These are phyloP conservation scores for Neonectria punicea DNA, from an alignment of 2,329 filamentous ascomycete species.

Conservation along the genomic window DNA sequence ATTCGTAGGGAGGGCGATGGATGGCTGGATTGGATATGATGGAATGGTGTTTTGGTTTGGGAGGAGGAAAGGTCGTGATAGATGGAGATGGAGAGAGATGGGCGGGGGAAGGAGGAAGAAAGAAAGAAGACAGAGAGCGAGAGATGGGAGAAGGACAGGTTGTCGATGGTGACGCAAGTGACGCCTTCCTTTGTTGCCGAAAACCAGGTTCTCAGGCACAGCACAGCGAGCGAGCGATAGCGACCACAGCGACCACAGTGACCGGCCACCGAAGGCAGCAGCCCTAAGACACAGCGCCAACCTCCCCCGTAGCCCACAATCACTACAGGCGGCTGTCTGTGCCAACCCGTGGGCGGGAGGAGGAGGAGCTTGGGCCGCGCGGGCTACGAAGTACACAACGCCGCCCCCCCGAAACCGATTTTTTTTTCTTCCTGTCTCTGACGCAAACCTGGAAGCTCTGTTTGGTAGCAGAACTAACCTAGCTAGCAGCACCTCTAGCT, in stretches of 20 bases:
- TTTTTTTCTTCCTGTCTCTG: not conserved
- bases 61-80: not conserved
- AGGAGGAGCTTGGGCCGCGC: not conserved
- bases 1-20: not conserved
- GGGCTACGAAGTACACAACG: slow-evolving; percentile 15
- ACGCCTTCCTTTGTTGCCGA: slow-evolving; percentile 12
- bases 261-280: not conserved
- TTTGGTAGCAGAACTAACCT: slow-evolving; percentile 2
- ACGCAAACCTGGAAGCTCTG: not conserved
- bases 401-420: slow-evolving; percentile 9
- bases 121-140: not conserved
- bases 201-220: slow-evolving; percentile 2
- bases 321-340: not conserved
- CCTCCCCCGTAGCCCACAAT: not conserved
- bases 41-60: not conserved
- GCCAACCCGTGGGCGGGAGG: slow-evolving; percentile 16
- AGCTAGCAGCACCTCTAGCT: not conserved
- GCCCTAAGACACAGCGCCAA: slow-evolving; percentile 20
- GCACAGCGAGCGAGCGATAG: not conserved
- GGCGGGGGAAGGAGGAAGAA: not conserved
- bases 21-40: not conserved
- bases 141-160: slow-evolving; percentile 18
- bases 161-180: slow-evolving; percentile 21
- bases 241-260: not conserved
- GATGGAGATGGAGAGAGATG: not conserved